These are phyloP conservation scores for Rhodotorula diobovata DNA, from an alignment of 768 basidiomycete genomes.

Conservation along the genomic window DNA sequence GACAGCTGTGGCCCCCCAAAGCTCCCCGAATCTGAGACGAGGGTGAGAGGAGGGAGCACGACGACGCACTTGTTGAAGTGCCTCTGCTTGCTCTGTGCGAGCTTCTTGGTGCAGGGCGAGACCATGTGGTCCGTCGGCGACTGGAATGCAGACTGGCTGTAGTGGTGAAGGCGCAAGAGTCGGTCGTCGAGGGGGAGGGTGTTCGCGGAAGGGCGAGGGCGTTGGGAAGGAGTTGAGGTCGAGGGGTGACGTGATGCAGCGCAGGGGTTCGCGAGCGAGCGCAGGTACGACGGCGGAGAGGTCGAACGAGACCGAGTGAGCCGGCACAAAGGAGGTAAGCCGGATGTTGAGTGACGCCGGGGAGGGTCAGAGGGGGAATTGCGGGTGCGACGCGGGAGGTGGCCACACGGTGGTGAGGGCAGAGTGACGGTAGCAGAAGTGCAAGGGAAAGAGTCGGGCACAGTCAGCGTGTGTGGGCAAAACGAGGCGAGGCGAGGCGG, in stretches of 20 bases:
- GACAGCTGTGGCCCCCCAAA: too few relatives aligned
- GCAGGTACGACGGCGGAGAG: background rate
- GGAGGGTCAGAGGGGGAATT: background rate
- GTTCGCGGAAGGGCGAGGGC: background rate
- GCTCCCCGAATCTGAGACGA: too few relatives aligned
- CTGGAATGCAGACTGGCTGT: conserved; percentile 76
- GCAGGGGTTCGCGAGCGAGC: too few relatives aligned
- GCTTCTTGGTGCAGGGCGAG: conserved; percentile 88
- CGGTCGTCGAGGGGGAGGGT: background rate
- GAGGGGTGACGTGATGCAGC: too few relatives aligned
- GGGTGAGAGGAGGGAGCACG: background rate
- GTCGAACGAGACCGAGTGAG: background rate
- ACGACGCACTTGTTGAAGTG: conserved; percentile 77
- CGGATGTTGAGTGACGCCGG: conserved; percentile 15
- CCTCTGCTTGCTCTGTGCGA: conserved; percentile 84
- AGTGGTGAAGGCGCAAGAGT: conserved; percentile 56
- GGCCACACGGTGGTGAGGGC: background rate
- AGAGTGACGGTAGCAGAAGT: background rate
- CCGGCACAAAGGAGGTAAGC: background rate
- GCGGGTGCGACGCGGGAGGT: background rate
- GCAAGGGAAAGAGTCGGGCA: too few relatives aligned
- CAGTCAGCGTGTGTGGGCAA: background rate
- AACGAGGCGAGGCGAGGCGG: background rate
- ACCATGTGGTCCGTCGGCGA: conserved; percentile 94
- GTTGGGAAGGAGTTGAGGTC: background rate